Evolutionary conservation across 164 flowering plant genomes (phyloP), one percentile per base, ranked within the genome.

Genomic region (Berberis vulgaris): DNA sequence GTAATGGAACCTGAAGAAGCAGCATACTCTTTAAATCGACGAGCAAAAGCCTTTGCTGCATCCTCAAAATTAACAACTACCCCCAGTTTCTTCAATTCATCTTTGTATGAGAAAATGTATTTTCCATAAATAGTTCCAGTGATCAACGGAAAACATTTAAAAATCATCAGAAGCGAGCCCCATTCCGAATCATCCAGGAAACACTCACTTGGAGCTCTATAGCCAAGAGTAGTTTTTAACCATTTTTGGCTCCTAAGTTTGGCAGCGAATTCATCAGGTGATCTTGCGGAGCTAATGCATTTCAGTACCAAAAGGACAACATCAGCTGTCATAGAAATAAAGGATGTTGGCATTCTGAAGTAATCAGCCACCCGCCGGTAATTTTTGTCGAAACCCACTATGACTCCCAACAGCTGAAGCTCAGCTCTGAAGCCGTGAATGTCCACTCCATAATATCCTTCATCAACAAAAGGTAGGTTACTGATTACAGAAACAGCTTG

Each of bases 371-470:
- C 71, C 8, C 81, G 72, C 71, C 74, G 72, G 69, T 78, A 76
- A 67, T 64, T 72, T 39, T 42, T 7, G 52, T 60, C 42, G 62
- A 84, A 80, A 39, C 70, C 76, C 67, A 81, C 77, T 0, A 73
- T 49, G 45, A 84, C 87, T 12, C 88, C 91, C 60, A 88, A 82
- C 50, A 81, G 71, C 67, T 78, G 13, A 40, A 88, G 85, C 65
- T 86, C 91, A 0, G 4, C 39, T 53, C 69, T 75, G 68, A 72
- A 88, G 38, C n/a, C 1, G 5, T 50, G 26, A 49, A 86, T 77
- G 46, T 77, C 82, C 7, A 64, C 62, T 1, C 96, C 89, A 66
- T 84, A 84, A 63, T 78, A 75, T 10, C 41, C 11, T 57, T 57
- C n/a, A 57, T 57, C 60, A 57, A 57, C 41, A n/a, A 57, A 57